phyloP scores from a whole-genome alignment of 2,329 filamentous ascomycete genomes.

The Epicoccum sorghinum region DNA sequence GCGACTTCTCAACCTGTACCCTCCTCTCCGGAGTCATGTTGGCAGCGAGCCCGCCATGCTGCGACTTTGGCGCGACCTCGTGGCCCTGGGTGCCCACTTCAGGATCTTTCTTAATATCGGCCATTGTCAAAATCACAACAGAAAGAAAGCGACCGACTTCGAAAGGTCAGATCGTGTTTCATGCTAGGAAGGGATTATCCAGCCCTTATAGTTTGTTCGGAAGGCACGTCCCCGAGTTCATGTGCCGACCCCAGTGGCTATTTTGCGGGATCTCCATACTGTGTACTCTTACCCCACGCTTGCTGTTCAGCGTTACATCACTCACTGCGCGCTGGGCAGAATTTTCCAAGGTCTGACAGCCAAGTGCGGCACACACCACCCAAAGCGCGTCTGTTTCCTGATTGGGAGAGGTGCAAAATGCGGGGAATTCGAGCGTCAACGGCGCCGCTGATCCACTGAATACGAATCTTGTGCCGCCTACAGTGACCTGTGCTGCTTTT shows the following conservation, averaged over 20 bases:
- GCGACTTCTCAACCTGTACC: slow-evolving; percentile 38
- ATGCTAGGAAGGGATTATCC: neutral
- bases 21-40: slow-evolving; percentile 40
- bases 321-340: slow-evolving; percentile 12
- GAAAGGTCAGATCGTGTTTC: slow-evolving; percentile 12
- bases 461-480: neutral
- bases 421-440: slow-evolving; percentile 14
- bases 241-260: slow-evolving; percentile 13
- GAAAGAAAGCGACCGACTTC: slow-evolving; percentile 7
- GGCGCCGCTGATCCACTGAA: slow-evolving; percentile 13
- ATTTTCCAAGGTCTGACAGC: slow-evolving; percentile 10
- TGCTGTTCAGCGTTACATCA: slow-evolving; percentile 15
- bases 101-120: slow-evolving; percentile 15
- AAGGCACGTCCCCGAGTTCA: slow-evolving; percentile 2
- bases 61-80: slow-evolving; percentile 9
- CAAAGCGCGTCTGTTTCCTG: slow-evolving; percentile 4
- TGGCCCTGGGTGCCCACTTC: slow-evolving; percentile 11
- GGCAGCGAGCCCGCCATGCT: slow-evolving; percentile 22
- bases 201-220: slow-evolving; percentile 8
- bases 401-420: slow-evolving; percentile 12
- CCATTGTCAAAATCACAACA: slow-evolving; percentile 9
- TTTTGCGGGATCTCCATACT: slow-evolving; percentile 16
- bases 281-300: slow-evolving; percentile 16
- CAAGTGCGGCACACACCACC: slow-evolving; percentile 8
- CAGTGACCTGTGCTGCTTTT: neutral